Evolutionary conservation across 768 basidiomycete genomes (phyloP), one percentile per base, ranked within the genome.

Genomic region (Clavulina sp.): DNA sequence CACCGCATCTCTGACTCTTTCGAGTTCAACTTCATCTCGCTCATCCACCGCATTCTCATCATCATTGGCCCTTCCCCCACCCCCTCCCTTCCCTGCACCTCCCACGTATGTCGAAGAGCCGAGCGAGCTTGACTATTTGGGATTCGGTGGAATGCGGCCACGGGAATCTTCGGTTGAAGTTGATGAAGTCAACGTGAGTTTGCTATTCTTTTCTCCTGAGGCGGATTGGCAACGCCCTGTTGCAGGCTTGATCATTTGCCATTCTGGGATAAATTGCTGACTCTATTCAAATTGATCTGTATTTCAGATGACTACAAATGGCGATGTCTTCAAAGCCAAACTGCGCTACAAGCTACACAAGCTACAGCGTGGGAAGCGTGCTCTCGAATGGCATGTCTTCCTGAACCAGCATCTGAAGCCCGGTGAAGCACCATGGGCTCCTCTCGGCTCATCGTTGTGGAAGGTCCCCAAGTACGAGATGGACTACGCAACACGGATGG

Each of bases 311-410:
- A 26, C 24, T 46, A 46, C 43, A 1, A 9, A 46, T 28, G 43
- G 43, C 43, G 43, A 46, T 13, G 43, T 46, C 13, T 13, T 46
- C 13, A 46, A 46, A 28, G 43, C 43, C 26, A 46, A 46, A 24
- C 26, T 46, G 13, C 43, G 43, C 24, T 46, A 46, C 24, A 46
- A 46, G 24, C 43, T 46, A 26, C 43, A 46, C 26, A 46, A 46
- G 26, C 43, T 46, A 1, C 13, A 24, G 43, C 43, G 43, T 28
- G 43, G 43, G 24, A 46, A 46, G 43, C 13, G 26, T 28, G 13
- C 43, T 9, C 13, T 13, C 16, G 13, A 9, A 9, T 46, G 43
- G 43, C 13, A 46, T 26, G 43, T 46, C 13, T 46, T 46, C 26
- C 26, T 13, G 26, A 46, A 46, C 43, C 13, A 26, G 13, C 9